Evolutionary conservation across 2,329 filamentous ascomycete genomes (phyloP).

Genomic region (Diaporthe vexans): DNA sequence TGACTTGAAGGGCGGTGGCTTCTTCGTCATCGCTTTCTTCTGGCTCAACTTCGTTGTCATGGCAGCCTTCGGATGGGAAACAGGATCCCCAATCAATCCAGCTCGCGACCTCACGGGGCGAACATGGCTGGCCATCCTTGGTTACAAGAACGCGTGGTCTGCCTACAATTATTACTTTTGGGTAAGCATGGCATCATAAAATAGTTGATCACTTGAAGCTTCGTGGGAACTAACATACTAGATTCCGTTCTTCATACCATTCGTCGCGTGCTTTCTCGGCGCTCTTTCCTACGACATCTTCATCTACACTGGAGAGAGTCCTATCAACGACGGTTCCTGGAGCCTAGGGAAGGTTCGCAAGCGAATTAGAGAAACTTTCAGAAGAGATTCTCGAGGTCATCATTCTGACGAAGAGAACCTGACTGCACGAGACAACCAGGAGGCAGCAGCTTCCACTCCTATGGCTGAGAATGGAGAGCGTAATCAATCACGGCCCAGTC

Average conservation of each 20-base stretch:
- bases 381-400: neutral
- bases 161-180: constrained; percentile 33
- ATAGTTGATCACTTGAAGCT: neutral
- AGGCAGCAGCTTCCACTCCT: neutral
- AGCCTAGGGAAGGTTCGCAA: neutral
- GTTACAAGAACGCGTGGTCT: constrained; percentile 31
- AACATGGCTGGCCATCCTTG: constrained; percentile 26
- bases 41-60: constrained; percentile 26
- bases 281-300: constrained; percentile 27
- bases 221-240: neutral
- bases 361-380: neutral
- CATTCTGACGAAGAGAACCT: constrained; percentile 17
- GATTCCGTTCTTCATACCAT: constrained; percentile 22
- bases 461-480: neutral
- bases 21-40: constrained; percentile 27
- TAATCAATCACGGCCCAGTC: neutral
- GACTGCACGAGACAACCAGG: neutral
- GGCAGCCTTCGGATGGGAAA: constrained; percentile 30
- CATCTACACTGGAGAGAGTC: constrained; percentile 30
- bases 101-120: constrained; percentile 19
- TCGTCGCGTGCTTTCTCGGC: constrained; percentile 27
- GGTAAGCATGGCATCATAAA: neutral
- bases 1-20: constrained; percentile 28
- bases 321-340: constrained; percentile 22
- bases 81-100: constrained; percentile 28